Evolutionary conservation across 345 rosid genomes (phyloP).

Genomic region (Eucalyptus lansdowneana): DNA sequence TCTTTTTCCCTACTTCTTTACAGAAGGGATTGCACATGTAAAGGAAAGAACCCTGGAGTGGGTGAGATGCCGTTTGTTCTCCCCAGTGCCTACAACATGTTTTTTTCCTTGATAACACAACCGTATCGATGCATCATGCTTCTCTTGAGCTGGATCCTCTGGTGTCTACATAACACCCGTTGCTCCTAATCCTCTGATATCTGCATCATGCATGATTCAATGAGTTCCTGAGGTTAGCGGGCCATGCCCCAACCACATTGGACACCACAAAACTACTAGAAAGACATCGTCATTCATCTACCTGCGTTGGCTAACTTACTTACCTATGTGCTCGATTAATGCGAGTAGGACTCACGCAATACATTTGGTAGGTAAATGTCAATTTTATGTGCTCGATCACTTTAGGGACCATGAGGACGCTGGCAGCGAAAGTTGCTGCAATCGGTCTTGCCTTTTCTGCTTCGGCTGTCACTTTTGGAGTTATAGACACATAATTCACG

Average conservation of each 20-base stretch:
- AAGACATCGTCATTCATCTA: neutral
- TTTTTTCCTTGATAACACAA: neutral
- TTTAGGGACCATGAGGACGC: neutral
- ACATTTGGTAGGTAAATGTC: neutral
- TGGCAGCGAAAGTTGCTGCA: neutral
- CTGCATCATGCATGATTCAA: neutral
- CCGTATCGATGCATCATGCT: neutral
- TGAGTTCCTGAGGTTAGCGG: neutral
- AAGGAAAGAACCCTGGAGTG: slow-evolving; percentile 45
- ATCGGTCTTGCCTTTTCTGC: neutral
- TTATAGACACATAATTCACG: neutral
- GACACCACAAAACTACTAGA: neutral
- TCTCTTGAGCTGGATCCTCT: neutral
- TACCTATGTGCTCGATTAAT: neutral
- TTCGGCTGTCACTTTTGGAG: neutral
- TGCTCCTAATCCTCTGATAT: neutral
- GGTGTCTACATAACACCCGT: neutral
- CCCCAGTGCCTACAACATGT: neutral
- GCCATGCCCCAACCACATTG: neutral
- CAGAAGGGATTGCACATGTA: slow-evolving; percentile 86
- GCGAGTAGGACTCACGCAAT: neutral
- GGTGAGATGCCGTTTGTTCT: slow-evolving; percentile 58
- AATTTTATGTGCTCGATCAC: neutral
- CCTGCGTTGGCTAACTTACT: neutral
- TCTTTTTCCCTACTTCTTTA: slow-evolving; percentile 34